Evolutionary conservation across 2,329 filamentous ascomycete genomes (phyloP).

Genomic region (Cladobotryum protrusum): DNA sequence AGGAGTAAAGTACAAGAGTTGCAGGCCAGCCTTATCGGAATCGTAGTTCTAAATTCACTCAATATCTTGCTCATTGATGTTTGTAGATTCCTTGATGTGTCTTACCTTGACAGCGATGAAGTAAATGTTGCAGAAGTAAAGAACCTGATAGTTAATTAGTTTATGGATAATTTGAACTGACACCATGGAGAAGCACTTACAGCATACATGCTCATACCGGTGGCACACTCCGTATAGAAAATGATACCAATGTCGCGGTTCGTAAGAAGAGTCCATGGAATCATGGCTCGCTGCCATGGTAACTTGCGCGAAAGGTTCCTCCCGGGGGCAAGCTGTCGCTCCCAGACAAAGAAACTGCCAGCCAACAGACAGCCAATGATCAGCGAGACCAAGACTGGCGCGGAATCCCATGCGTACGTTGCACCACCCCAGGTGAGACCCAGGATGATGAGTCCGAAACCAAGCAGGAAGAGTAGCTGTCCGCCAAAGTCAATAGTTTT

Average conservation of each 20-base stretch:
- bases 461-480: constrained; percentile 49
- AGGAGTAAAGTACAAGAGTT: constrained; percentile 58
- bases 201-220: constrained; percentile 49
- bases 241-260: constrained; percentile 55
- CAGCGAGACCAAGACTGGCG: constrained; percentile 43
- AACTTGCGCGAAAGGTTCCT: constrained; percentile 40
- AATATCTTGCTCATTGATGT: neutral
- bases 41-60: constrained; percentile 35
- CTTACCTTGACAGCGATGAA: constrained; percentile 51
- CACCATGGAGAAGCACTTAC: constrained; percentile 21
- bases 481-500: constrained; percentile 52
- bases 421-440: constrained; percentile 51
- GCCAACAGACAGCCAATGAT: constrained; percentile 38
- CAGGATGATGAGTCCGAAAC: constrained; percentile 48
- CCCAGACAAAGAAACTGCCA: constrained; percentile 40
- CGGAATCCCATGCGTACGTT: constrained; percentile 44
- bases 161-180: neutral
- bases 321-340: constrained; percentile 49
- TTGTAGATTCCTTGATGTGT: neutral
- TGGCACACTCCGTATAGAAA: constrained; percentile 55
- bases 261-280: constrained; percentile 53
- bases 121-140: constrained; percentile 65
- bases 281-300: constrained; percentile 54
- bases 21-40: constrained; percentile 45
- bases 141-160: constrained; percentile 32